Conservation (phyloP, 2,329 filamentous ascomycete genomes). For the Neofusicoccum umdonicola region DNA sequence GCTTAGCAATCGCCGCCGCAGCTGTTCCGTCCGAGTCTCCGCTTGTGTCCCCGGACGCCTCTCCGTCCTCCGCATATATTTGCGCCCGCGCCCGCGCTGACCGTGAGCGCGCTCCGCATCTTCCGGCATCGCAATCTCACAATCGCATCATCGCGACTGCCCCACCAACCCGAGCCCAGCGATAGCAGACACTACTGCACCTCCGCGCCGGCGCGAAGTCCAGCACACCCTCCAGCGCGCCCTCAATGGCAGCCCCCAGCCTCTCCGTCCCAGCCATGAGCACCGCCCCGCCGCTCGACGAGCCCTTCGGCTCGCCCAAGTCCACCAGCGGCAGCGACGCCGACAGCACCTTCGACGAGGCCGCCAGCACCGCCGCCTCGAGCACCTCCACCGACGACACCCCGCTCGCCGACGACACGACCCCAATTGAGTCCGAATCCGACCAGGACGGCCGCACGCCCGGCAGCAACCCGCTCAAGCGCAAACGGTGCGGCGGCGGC, state of each 20-base stretch:
- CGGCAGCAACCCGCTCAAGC: constrained; percentile 23
- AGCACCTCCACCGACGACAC: neutral
- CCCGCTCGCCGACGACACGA: neutral
- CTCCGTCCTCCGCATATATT: neutral
- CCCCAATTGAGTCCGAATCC: neutral
- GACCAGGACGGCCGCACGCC: neutral
- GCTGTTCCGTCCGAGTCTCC: neutral
- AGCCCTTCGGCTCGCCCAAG: constrained; percentile 1
- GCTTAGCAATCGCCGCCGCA: constrained; percentile 4
- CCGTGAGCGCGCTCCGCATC: neutral
- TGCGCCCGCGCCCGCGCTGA: neutral
- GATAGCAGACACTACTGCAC: neutral
- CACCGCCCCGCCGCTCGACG: neutral
- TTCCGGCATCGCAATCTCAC: constrained; percentile 4
- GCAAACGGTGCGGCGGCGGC: constrained; percentile 27
- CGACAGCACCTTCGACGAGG: neutral
- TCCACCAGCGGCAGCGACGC: neutral
- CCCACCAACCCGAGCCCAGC: neutral
- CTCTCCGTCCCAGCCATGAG: neutral
- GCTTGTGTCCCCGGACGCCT: neutral
- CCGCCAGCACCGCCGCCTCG: constrained; percentile 7
- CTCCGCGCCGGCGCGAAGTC: neutral
- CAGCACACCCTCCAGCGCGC: neutral
- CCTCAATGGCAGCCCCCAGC: neutral
- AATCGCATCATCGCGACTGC: constrained; percentile 8